Evolutionary conservation across 257 asterid species (phyloP).

Genomic region (Leonotis leonurus): DNA sequence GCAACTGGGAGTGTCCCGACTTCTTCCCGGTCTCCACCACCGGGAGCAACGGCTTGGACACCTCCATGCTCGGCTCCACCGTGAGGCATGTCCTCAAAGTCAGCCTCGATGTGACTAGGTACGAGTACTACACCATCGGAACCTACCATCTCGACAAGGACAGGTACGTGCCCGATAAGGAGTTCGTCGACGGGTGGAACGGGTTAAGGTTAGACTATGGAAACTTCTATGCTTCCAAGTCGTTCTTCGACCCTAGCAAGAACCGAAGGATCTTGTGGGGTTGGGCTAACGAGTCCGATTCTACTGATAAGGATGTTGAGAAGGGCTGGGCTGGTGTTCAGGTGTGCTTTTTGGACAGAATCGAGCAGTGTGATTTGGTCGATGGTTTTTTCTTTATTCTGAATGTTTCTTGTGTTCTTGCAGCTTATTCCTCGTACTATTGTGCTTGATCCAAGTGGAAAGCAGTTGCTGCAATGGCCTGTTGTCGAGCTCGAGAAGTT

Average conservation of each 20-base stretch:
- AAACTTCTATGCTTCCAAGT: constrained; percentile 69
- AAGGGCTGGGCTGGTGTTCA: constrained; percentile 77
- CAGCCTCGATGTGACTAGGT: constrained; percentile 45
- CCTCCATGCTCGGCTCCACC: constrained; percentile 31
- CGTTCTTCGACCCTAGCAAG: constrained; percentile 54
- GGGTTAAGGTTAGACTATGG: constrained; percentile 69
- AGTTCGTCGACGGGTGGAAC: constrained; percentile 40
- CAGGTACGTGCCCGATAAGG: constrained; percentile 36
- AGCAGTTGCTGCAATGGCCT: constrained; percentile 73
- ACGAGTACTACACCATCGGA: constrained; percentile 58
- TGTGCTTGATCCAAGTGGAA: constrained; percentile 49
- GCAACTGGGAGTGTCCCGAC: constrained; percentile 76
- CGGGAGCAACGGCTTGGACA: constrained; percentile 36
- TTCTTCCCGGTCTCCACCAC: constrained; percentile 46
- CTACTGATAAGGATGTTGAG: constrained; percentile 31
- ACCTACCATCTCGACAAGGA: constrained; percentile 30
- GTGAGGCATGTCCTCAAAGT: constrained; percentile 58
- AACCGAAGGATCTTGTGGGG: constrained; percentile 64
- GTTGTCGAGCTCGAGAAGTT: constrained; percentile 45
- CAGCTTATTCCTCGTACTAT: constrained; percentile 69
- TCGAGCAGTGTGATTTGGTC: not conserved
- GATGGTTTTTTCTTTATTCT: not conserved
- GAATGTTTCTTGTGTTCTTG: not conserved
- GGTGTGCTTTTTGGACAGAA: no score
- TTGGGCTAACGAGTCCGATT: constrained; percentile 64